Conservation (phyloP, 805 yeast genomes). For the Hanseniaspora thailandica region DNA sequence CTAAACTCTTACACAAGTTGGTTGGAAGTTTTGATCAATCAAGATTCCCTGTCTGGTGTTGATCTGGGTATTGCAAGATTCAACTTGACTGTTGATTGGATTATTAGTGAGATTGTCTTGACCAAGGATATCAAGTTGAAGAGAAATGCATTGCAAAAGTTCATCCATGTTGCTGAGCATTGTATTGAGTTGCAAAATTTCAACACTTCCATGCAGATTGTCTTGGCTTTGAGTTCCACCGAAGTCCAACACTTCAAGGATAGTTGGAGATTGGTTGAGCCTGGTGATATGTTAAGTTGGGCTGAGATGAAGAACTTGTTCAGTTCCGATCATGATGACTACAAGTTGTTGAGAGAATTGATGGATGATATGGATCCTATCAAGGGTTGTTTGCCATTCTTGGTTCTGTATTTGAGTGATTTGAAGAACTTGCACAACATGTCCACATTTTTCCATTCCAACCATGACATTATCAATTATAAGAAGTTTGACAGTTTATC, state of each 20-base stretch:
- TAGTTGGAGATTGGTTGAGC: constrained; percentile 66
- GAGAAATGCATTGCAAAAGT: constrained; percentile 63
- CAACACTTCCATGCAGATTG: constrained; percentile 77
- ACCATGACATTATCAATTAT: constrained; percentile 49
- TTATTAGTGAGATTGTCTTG: constrained; percentile 71
- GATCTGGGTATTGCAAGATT: constrained; percentile 75
- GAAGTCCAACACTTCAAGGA: constrained; percentile 45
- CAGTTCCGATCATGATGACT: constrained; percentile 59
- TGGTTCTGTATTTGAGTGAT: constrained; percentile 77
- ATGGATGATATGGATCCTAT: constrained; percentile 44
- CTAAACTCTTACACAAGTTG: constrained; percentile 67
- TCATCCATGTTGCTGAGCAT: constrained; percentile 72
- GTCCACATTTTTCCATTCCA: constrained; percentile 28
- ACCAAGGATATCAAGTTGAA: constrained; percentile 51
- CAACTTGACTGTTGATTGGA: constrained; percentile 84
- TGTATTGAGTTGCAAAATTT: constrained; percentile 66
- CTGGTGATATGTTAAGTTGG: constrained; percentile 58
- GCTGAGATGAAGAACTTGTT: constrained; percentile 58
- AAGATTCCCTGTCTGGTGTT: constrained; percentile 53
- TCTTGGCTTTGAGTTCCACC: constrained; percentile 64
- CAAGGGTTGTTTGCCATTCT: constrained; percentile 79
- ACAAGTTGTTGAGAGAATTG: constrained; percentile 44
- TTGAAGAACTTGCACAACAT: constrained; percentile 49
- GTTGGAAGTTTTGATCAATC: constrained; percentile 60
- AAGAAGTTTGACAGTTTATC: constrained; percentile 68